Base-by-base conservation (phyloP, 352 stramenopile species). In the Pelagophyceae sp. region DNA sequence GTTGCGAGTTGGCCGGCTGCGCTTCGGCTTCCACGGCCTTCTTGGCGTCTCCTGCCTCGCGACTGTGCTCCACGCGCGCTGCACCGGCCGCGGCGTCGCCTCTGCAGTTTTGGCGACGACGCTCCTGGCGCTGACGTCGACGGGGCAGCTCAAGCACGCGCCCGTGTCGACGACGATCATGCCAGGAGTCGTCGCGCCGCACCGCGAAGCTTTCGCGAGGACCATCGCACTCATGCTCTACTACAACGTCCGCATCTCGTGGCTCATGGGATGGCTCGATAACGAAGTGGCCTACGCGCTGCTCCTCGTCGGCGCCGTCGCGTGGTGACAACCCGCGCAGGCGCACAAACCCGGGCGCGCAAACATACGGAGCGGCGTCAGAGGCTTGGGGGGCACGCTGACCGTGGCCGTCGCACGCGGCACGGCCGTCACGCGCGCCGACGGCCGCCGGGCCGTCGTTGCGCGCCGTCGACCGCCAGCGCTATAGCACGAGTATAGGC, bases 121-220 rank as follows among this genome's bases (percentile, higher is more conserved):
- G 58, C 23, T 6, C 5, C 58, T 65, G 58, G 58, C 58, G 17
- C 29, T 33, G 23, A n/a, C 17, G 5, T 33, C 23, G 23, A 6
- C 17, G 23, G 58, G 17, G 5, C 63, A 45, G 31, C 29, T 72
- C 31, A 25, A 3, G 29, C 63, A 50, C 6, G 63, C 63, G 31
- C 63, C 63, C 6, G 6, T 25, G 35, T 31, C 6, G 3, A 72
- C 31, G 31, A 29, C 35, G 11, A 72, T 72, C 35, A 32, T 32
- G 31, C 63, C 11, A 11, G 63, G 63, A n/a, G 40, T 72, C 63
- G 63, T 72, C 63, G 63, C 63, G 31, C 63, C 63, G 35, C 63
- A 72, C 63, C 63, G 63, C 29, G 63, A 72, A 29, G 63, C 63
- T 3, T 72, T 33, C 27, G 40, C 17, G 63, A n/a, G 63, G 6